Evolutionary conservation across 495 filamentous ascomycete species (phyloP).

Genomic region (Paragyromitra xinjiangensis): DNA sequence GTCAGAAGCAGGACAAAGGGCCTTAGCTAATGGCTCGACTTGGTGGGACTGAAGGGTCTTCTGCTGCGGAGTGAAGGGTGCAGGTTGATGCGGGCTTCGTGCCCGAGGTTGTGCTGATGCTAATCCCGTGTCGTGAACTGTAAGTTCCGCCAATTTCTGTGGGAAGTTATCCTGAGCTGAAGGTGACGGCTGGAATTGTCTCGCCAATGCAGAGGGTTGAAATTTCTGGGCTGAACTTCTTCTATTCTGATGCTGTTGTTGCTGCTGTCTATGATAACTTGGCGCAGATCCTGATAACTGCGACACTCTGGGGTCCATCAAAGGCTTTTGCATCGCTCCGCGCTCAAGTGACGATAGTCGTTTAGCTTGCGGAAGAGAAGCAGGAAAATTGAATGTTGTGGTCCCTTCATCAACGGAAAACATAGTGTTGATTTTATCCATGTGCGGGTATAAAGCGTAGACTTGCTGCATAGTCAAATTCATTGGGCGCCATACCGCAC

Average conservation of each 20-base stretch:
- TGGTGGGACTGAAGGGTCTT: not conserved
- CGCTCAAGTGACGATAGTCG: not conserved
- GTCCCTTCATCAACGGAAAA: not conserved
- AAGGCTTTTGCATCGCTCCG: not conserved
- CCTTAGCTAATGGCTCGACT: not conserved
- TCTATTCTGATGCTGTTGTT: not conserved
- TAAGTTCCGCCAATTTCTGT: not conserved
- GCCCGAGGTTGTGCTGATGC: not conserved
- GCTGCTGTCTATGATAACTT: not conserved
- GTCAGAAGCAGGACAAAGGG: not conserved
- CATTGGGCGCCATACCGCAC: constrained; percentile 9
- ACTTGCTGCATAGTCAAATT: not conserved
- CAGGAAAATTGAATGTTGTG: not conserved
- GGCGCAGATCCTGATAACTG: not conserved
- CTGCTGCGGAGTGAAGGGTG: not conserved
- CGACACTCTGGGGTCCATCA: not conserved
- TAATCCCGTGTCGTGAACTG: not conserved
- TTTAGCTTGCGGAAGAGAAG: not conserved
- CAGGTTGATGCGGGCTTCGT: too few species aligned
- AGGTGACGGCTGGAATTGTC: not conserved
- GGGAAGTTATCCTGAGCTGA: not conserved
- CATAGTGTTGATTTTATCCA: not conserved
- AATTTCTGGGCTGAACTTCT: not conserved
- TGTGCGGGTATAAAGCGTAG: not conserved
- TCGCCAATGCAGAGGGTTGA: not conserved